Evolutionary conservation across 306 rosid species (phyloP), one percentile per base, ranked within the genome.

Genomic region (Pyrus bretschneideri): DNA sequence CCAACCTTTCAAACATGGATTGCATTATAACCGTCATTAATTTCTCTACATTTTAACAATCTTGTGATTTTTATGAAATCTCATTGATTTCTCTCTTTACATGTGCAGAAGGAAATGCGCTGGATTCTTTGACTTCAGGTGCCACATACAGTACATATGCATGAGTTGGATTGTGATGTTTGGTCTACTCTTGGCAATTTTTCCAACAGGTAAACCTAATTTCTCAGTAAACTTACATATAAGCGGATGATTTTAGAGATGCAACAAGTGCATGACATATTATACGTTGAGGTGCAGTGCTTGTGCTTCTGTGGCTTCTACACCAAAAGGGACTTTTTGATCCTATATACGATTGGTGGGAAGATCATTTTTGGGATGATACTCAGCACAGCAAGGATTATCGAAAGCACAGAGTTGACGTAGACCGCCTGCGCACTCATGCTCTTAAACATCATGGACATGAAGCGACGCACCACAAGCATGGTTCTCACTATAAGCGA

Each of bases 291-390:
- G 51, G 76, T 78, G 89, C 88, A 95, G 97, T 84, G 72, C 69
- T 88, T 79, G 90, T 95, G 77, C 62, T 92, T 8, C 76, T 95
- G 70, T 95, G 98, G 96, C 85, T 95, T 79, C 81, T 92, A 78
- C 96, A 89, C 72, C 85, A 85, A 76, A 91, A 92, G 77, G 97
- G 99, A 51, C 79, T 95, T 59, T 95, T 95, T 76, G 97, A 95
- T 88, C 97, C 97, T 71, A 44, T 92, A 40, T 92, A 90, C 76
- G 96, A 95, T 52, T 92, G 97, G 90, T 95, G 91, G 87, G 98
- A 89, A 69, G 93, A 90, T 84, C 88, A 46, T 69, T 87, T 75
- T 78, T 81, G 85, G 33, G 77, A 59, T 70, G 83, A 84, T 49
- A 70, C 81, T 22, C 78, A 72, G 75, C 81, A 70, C 54, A 29